Base-by-base conservation (phyloP, 1,284 basidiomycete genomes). In the Fomitopsis betulina region DNA sequence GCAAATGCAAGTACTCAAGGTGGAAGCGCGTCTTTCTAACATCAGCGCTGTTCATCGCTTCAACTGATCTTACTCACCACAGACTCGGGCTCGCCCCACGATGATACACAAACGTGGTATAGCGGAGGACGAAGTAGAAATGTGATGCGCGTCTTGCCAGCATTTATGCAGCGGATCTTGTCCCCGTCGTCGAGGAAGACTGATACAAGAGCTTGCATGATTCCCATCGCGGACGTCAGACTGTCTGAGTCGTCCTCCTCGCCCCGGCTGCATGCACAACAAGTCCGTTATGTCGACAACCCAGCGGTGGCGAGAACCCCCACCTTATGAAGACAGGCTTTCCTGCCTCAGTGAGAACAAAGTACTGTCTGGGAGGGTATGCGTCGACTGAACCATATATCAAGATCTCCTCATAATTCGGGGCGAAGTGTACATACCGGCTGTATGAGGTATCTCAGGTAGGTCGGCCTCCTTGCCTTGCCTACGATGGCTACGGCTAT, bases 161-260 rank as follows among this genome's bases (percentile, higher is more conserved):
- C 83, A 67, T 91, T 87, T 65, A 94, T 88, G 61, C 82, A 86
- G 58, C 92, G 83, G 21, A 96, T 69, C 69, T 91, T 91, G 72
- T 96, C 94, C 40, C 86, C 82, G 52, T 94, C 87, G 64, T 93
- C 89, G 50, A 94, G 79, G 70, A 95, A 93, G 57, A 96, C 89
- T 12, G 95, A 96, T 54, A 99, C 89, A 8, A 99, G 80, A 1
- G 96, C 95, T 73, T 98, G 96, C 74, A 96, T 93, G 42, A 99
- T 86, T 25, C 94, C 96, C 67, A 96, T 91, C 25, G 87, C 86
- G 12, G 91, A 89, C 4, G 93, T 89, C 53, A 89, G 79, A 60
- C 83, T 82, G 60, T 91, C 84, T 35, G 78, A 73, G 54, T 84
- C 81, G 58, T 79, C 78, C 50, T 73, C 75, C 51, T 75, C 77